Evolutionary conservation across 2,329 filamentous ascomycete genomes (phyloP), one percentile per base, ranked within the genome.

Genomic region (Aquanectria penicillioides): DNA sequence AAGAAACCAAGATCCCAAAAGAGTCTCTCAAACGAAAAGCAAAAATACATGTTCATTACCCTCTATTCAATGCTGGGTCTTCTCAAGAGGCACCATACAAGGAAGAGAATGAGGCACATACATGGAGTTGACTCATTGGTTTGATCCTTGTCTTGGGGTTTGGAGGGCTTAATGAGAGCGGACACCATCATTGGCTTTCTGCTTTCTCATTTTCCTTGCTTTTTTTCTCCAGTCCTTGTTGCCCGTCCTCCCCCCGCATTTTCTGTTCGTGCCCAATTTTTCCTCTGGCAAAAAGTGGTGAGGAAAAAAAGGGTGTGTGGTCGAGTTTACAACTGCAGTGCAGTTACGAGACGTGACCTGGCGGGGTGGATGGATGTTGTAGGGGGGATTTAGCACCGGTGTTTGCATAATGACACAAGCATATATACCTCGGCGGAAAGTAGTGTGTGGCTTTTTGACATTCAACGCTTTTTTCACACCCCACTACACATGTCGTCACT

Each of bases 341-440:
- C 31, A 9, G 31, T 23, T 46, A 28, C 25, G n/a, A 23, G 25
- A 37, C n/a, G 22, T 40, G n/a, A n/a, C n/a, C n/a, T n/a, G n/a
- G n/a, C 9, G 25, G 28, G 41, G 17, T 15, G 25, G 25, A 23
- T 53, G 22, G 11, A 20, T 11, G 29, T 46, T 9, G 17, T n/a
- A n/a, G n/a, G n/a, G n/a, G n/a, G n/a, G n/a, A n/a, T n/a, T n/a
- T n/a, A n/a, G n/a, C n/a, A n/a, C n/a, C n/a, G n/a, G n/a, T n/a
- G n/a, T n/a, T n/a, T n/a, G n/a, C n/a, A n/a, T n/a, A n/a, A 25
- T 38, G 15, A 22, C 37, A 25, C 33, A 47, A 37, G 26, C n/a
- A 41, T 31, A 50, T 25, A 46, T 54, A 46, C 33, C 50, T 20
- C 40, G 6, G 10, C n/a, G 23, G 36, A 34, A 46, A 46, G 18